A percentile compares a stretch with the other conserved stretches of the same genome.
These are phyloP conservation scores for Metschnikowia sp. DNA, from an alignment of 805 yeast species.

Conservation along the genomic window DNA sequence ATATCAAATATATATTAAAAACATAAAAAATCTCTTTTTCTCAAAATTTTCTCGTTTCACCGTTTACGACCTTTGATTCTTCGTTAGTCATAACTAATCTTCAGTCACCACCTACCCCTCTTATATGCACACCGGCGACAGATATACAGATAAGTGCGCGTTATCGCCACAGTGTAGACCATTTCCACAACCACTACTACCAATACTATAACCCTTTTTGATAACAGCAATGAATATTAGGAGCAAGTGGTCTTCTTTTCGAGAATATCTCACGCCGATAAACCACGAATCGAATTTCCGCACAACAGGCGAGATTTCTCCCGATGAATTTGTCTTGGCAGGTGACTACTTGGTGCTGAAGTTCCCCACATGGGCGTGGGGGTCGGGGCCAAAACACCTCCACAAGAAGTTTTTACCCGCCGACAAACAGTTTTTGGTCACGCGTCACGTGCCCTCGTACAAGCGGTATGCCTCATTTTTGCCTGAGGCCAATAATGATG, in stretches of 20 bases:
- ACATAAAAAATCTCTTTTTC: no score
- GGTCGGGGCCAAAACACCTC: slow-evolving; percentile 30
- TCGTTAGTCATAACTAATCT: no score
- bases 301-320: slow-evolving; percentile 87
- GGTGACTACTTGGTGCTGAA: slow-evolving; percentile 89
- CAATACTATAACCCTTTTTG: background rate
- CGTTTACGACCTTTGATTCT: no score
- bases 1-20: background rate
- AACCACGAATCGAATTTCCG: slow-evolving; percentile 82
- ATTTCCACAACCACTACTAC: background rate
- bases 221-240: slow-evolving; percentile 14
- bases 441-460: slow-evolving; percentile 84
- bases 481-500: slow-evolving; percentile 18
- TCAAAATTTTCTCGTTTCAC: no score
- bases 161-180: slow-evolving; percentile 1
- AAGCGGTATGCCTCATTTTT: slow-evolving; percentile 39
- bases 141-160: background rate
- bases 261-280: slow-evolving; percentile 93
- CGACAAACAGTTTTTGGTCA: slow-evolving; percentile 83
- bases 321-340: slow-evolving; percentile 90
- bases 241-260: slow-evolving; percentile 65
- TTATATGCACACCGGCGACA: background rate
- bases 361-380: slow-evolving; percentile 98
- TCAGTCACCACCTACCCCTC: no score
- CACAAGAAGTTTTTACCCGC: slow-evolving; percentile 71